These are phyloP conservation scores for Sordariomycetes sp. DNA, from an alignment of 2,329 filamentous ascomycete genomes.

Conservation along the genomic window DNA sequence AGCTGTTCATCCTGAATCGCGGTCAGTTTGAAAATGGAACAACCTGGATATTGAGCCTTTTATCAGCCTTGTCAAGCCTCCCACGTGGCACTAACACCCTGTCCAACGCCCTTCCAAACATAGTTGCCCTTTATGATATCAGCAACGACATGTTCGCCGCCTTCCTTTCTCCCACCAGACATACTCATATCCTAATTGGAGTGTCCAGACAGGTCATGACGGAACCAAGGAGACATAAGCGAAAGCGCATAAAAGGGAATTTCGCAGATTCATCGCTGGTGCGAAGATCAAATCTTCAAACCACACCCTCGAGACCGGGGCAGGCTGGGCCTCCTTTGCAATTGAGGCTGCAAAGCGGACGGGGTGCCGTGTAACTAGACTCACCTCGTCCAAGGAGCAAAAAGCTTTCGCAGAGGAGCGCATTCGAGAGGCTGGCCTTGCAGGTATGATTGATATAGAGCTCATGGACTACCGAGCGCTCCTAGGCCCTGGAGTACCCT, in stretches of 20 bases:
- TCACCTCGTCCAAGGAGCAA: slow-evolving; percentile 58
- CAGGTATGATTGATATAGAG: slow-evolving; percentile 47
- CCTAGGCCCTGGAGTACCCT: slow-evolving; percentile 35
- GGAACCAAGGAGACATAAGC: slow-evolving; percentile 43
- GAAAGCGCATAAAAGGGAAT: slow-evolving; percentile 53
- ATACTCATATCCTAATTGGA: slow-evolving; percentile 59
- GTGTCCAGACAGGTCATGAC: slow-evolving; percentile 14
- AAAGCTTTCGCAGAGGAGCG: slow-evolving; percentile 53
- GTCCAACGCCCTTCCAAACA: slow-evolving; percentile 48
- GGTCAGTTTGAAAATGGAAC: slow-evolving; percentile 49
- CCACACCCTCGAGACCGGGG: slow-evolving; percentile 63
- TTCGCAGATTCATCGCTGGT: slow-evolving; percentile 51
- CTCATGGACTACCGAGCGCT: slow-evolving; percentile 57
- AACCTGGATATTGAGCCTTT: slow-evolving; percentile 46
- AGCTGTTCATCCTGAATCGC: slow-evolving; percentile 62
- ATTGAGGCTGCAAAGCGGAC: slow-evolving; percentile 54
- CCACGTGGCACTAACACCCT: slow-evolving; percentile 44
- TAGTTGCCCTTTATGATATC: slow-evolving; percentile 63
- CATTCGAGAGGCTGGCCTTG: slow-evolving; percentile 46
- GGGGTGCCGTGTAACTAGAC: slow-evolving; percentile 53
- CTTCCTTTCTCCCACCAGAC: slow-evolving; percentile 63
- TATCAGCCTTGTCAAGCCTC: slow-evolving; percentile 41
- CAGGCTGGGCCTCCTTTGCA: slow-evolving; percentile 63
- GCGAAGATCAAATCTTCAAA: slow-evolving; percentile 50
- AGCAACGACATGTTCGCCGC: slow-evolving; percentile 65